Base-by-base conservation (phyloP, 331 rosid species). In the Cydonia oblonga region DNA sequence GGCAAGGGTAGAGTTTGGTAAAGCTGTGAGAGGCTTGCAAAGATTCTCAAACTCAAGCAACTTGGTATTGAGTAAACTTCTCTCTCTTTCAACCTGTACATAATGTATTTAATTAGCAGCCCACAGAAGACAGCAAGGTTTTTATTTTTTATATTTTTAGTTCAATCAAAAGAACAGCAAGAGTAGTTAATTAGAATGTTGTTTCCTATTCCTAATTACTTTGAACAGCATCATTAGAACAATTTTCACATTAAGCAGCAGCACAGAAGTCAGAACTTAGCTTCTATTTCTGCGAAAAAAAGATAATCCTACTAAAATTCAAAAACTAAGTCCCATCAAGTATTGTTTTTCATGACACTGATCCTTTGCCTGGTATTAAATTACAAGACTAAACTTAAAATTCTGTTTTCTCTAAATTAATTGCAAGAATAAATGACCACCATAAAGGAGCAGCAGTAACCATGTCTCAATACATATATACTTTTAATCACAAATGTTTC, bases 81-180 rank as follows among this genome's bases (percentile, higher is more conserved):
- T 82, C 86, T 93, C 98, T 83, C 88, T 90, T 77, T 91, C 98
- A 81, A 93, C 82, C 98, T 92, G 93, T 56, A 81, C 75, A 64
- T 44, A 77, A 79, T 74, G 79, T 56, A 64, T 19, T 76, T 52
- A 20, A 26, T 68, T 8, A 56, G 68, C 52, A 51, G 24, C 42
- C 19, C 68, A 35, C 15, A 4, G 29, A 10, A 25, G 33, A 58
- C 10, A 23, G 64, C 64, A 25, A 58, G 33, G 32, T 59, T 54
- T 9, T 19, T 24, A 29, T 14, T 59, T 4, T 4, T 59, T 25
- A 8, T 54, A 3, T 54, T 51, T 51, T 51, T 15, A 11, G 14
- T 40, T 40, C 15, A 10, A 40, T n/a, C 12, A 8, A 52, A 52
- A 52, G 28, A 12, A 56, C 61, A 22, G 61, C 28, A 5, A 22